Evolutionary conservation across 73 alveolate genomes (phyloP), one percentile per base, ranked within the genome.

Genomic region (Uronychia setigera): DNA sequence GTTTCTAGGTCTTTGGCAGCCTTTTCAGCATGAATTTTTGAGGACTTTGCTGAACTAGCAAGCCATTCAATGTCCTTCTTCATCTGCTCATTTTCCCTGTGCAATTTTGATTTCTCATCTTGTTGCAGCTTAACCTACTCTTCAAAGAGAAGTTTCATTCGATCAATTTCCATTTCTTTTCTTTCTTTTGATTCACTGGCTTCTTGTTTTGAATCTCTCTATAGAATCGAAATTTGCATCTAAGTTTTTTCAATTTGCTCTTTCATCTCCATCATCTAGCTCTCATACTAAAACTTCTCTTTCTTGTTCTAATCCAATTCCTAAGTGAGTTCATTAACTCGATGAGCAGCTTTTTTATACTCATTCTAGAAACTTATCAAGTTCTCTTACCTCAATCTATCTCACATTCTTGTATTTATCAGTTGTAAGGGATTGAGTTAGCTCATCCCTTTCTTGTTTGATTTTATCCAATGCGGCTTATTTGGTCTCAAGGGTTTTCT

Each of bases 1-100:
- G 87, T 86, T 60, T 86, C 92, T 0, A 86, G 60, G 33, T 86
- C 92, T 1, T 25, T 31, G 34, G 79, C 79, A 13, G 92, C 92
- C 58, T 80, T 86, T 77, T 86, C 92, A n/a, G 92, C 87, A 32
- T 86, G 80, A 34, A 86, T 27, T 35, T 86, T 86, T 59, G 79
- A 76, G 81, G 79, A 76, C 85, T 86, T 86, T 28, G 92, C 92
- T 14, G 82, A 33, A 33, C 79, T 86, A 19, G 92, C 92, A 5
- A 86, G 83, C 92, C 92, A 86, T 26, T 86, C 87, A 14, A 86
- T 81, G 35, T 86, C 92, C 57, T 86, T 86, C 87, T 86, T 86
- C 13, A 86, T 32, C 60, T 79, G 59, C 28, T 1, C 31, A 32
- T 86, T 86, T 27, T 79, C 92, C 0, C 1, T 32, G n/a, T 28